Percentiles rank a stretch among this genome's conserved stretches.
Evolutionary conservation across 2,329 filamentous ascomycete genomes (phyloP).

Genomic region (Hymenoscyphus linearis): DNA sequence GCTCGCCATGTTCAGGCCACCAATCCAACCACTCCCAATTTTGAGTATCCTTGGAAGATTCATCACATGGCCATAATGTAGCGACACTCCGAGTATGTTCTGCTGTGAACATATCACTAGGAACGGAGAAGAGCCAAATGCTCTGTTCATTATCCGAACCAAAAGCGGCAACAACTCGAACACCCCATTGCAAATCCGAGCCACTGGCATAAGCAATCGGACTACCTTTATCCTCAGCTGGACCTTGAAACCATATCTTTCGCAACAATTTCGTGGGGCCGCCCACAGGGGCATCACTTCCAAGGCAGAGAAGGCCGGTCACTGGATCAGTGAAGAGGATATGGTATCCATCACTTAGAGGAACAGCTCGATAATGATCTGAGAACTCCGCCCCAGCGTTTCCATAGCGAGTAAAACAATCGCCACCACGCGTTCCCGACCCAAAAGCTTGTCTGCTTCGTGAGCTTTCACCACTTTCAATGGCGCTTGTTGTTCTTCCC

Average conservation of each 20-base stretch:
- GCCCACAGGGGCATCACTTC: constrained; percentile 52
- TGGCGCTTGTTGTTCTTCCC: constrained; percentile 11
- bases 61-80: constrained; percentile 9
- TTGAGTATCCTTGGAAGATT: constrained; percentile 5
- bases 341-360: constrained; percentile 60
- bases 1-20: constrained; percentile 35
- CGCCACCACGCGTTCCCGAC: constrained; percentile 14
- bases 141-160: constrained; percentile 36
- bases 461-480: constrained; percentile 12
- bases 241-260: constrained; percentile 47
- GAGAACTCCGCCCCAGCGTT: constrained; percentile 28
- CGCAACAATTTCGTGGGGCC: constrained; percentile 52
- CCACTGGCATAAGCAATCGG: constrained; percentile 52
- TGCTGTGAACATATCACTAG: constrained; percentile 48
- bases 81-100: constrained; percentile 21
- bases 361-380: constrained; percentile 59
- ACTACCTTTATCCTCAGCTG: constrained; percentile 27
- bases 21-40: constrained; percentile 33
- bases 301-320: constrained; percentile 52
- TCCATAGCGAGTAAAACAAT: constrained; percentile 9
- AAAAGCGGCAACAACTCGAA: constrained; percentile 54
- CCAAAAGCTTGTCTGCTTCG: constrained; percentile 13
- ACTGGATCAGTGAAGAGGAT: constrained; percentile 59
- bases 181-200: constrained; percentile 51
- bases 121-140: constrained; percentile 57